These are phyloP conservation scores for Hanseniaspora meyeri DNA, from an alignment of 805 yeast species.

Conservation along the genomic window DNA sequence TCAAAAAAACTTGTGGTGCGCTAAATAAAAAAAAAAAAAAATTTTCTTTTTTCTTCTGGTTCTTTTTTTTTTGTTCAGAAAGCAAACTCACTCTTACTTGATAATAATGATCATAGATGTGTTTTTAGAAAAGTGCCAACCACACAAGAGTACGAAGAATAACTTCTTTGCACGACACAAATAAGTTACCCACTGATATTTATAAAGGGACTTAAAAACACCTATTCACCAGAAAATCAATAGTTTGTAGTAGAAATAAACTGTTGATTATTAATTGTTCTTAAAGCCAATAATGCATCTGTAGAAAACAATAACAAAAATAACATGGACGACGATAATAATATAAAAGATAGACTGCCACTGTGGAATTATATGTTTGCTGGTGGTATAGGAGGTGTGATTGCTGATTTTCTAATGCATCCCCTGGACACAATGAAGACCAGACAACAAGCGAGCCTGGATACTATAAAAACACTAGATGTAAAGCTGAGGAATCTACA, in stretches of 20 bases:
- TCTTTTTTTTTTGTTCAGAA: no score
- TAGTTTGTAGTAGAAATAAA: neutral
- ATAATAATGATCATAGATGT: no score
- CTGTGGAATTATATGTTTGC: conserved; percentile 59
- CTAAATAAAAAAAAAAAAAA: neutral
- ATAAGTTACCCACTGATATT: no score
- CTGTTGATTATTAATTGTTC: neutral
- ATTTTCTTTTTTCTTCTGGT: neutral
- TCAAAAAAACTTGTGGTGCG: no score
- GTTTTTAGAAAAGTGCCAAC: no score
- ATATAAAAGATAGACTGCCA: conserved; percentile 23
- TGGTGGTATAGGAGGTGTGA: conserved; percentile 89
- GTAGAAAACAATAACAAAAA: neutral
- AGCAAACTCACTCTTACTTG: no score
- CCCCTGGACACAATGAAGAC: conserved; percentile 94
- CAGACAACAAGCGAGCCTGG: conserved; percentile 68
- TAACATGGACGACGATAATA: neutral
- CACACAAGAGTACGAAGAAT: no score
- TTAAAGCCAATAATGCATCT: neutral
- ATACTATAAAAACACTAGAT: conserved; percentile 11
- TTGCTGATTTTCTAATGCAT: conserved; percentile 90
- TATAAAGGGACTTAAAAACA: no score
- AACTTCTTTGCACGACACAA: no score
- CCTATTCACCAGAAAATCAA: neutral
- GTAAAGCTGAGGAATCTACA: conserved; percentile 11